phyloP scores from a whole-genome alignment of 805 yeast genomes.

The Candida yuanshanica region DNA sequence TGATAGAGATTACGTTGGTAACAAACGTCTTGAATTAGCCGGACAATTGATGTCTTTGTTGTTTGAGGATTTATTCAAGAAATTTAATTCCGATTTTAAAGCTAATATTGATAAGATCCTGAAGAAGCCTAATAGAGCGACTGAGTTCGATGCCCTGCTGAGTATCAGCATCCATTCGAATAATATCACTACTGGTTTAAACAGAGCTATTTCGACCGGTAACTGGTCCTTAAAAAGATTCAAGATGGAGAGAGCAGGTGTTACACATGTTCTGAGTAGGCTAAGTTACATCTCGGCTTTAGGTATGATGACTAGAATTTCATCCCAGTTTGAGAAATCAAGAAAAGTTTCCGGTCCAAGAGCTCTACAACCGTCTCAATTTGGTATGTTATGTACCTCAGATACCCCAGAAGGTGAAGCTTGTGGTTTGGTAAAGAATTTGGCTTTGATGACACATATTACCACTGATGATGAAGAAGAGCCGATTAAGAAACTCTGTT shows the following conservation, averaged over 20 bases:
- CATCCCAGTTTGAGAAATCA: conserved; percentile 98
- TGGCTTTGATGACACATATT: conserved; percentile 97
- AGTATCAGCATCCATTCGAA: conserved; percentile 88
- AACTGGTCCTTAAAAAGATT: conserved; percentile 98
- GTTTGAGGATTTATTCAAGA: conserved; percentile 95
- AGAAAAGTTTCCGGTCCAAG: conserved; percentile 98
- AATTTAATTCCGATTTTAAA: conserved; percentile 91
- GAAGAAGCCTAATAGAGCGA: conserved; percentile 90
- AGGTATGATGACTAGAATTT: conserved; percentile 99
- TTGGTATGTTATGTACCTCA: conserved; percentile 97
- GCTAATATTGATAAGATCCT: conserved; percentile 90
- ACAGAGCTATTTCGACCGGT: conserved; percentile 96
- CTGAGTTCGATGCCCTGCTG: conserved; percentile 89
- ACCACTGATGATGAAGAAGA: conserved; percentile 97
- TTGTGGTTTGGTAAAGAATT: conserved; percentile 94
- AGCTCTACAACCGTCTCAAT: conserved; percentile 97
- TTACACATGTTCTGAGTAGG: conserved; percentile 91
- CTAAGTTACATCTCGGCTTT: conserved; percentile 89
- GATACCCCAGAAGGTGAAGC: conserved; percentile 99
- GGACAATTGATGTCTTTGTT: conserved; percentile 94
- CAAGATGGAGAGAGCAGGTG: conserved; percentile 99
- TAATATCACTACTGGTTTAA: conserved; percentile 89
- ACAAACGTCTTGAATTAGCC: conserved; percentile 92
- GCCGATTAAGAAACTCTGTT: conserved; percentile 76
- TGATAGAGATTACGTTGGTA: conserved; percentile 97